A percentile compares a stretch with the other conserved stretches of the same genome.
Evolutionary conservation across 805 yeast species (phyloP).

Genomic region (Hermanozyma aechmeae): DNA sequence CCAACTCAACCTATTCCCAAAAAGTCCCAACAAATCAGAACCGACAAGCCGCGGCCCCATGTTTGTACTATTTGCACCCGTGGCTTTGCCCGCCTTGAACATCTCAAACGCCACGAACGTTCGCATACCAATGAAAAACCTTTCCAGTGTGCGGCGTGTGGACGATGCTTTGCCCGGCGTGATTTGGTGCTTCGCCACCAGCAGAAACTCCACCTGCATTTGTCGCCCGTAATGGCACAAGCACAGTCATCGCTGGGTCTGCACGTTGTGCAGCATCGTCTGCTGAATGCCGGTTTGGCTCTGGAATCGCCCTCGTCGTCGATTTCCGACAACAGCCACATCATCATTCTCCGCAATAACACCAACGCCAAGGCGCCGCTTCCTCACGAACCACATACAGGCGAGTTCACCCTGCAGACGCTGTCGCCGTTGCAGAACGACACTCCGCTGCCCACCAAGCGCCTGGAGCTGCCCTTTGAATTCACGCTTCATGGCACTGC

Average conservation of each 20-base stretch:
- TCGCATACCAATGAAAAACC: slow-evolving; percentile 93
- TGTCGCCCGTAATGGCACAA: slow-evolving; percentile 8
- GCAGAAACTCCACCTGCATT: slow-evolving; percentile 65
- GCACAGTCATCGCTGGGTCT: slow-evolving; percentile 8
- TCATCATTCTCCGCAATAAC: slow-evolving; percentile 43
- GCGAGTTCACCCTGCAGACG: slow-evolving; percentile 5
- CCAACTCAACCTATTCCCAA: slow-evolving; percentile 68
- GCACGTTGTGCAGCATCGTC: slow-evolving; percentile 34
- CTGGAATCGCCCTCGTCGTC: slow-evolving; percentile 19
- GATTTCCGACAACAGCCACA: slow-evolving; percentile 30
- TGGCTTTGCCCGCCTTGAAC: slow-evolving; percentile 93
- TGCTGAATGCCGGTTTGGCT: too few species aligned
- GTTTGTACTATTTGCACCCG: slow-evolving; percentile 85
- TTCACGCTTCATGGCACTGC: too few species aligned
- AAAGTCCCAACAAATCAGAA: slow-evolving; percentile 73
- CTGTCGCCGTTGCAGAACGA: slow-evolving; percentile 6
- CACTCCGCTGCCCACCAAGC: too few species aligned
- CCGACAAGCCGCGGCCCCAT: slow-evolving; percentile 92
- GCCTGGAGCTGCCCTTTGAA: too few species aligned
- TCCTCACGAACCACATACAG: slow-evolving; percentile 13
- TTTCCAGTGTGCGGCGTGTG: slow-evolving; percentile 92
- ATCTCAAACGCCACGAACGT: slow-evolving; percentile 85
- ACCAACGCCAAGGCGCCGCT: slow-evolving; percentile 44
- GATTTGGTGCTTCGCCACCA: slow-evolving; percentile 86
- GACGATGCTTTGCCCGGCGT: slow-evolving; percentile 89